Evolutionary conservation across 257 asterid genomes (phyloP).

Genomic region (Solanum lycopersicoides): DNA sequence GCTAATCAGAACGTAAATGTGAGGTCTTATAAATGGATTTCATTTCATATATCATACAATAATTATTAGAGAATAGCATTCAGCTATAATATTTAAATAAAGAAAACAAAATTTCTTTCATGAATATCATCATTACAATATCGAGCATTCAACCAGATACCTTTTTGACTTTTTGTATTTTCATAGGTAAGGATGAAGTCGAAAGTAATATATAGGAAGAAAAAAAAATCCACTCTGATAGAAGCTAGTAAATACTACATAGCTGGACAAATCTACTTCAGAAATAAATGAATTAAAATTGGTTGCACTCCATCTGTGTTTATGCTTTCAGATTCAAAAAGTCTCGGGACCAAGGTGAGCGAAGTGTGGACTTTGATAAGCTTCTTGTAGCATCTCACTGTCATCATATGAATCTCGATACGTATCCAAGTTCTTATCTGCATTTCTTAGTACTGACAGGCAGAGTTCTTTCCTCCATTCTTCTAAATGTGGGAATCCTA

Average conservation of each 20-base stretch:
- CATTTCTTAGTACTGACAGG: conserved; percentile 29
- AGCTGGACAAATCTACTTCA: neutral
- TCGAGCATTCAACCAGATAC: neutral
- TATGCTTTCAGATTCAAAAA: conserved; percentile 1
- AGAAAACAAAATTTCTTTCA: neutral
- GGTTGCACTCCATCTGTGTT: neutral
- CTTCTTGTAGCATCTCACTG: conserved; percentile 61
- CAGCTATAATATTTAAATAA: neutral
- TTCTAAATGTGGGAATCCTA: conserved; percentile 61
- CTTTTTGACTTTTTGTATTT: neutral
- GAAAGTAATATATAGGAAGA: neutral
- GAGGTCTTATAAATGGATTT: neutral
- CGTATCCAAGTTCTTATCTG: conserved; percentile 45
- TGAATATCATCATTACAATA: neutral
- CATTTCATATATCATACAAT: neutral
- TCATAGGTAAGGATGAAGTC: neutral
- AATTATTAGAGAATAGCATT: neutral
- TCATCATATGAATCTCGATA: conserved; percentile 67
- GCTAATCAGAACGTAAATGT: neutral
- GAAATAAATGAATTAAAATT: neutral
- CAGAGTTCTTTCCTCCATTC: conserved; percentile 81
- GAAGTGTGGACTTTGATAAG: conserved; percentile 57
- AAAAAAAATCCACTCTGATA: neutral
- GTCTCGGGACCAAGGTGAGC: conserved; percentile 22
- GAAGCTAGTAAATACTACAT: neutral